These are phyloP conservation scores for Nigrospora oryzae DNA, from an alignment of 2,329 filamentous ascomycete genomes.

Conservation along the genomic window DNA sequence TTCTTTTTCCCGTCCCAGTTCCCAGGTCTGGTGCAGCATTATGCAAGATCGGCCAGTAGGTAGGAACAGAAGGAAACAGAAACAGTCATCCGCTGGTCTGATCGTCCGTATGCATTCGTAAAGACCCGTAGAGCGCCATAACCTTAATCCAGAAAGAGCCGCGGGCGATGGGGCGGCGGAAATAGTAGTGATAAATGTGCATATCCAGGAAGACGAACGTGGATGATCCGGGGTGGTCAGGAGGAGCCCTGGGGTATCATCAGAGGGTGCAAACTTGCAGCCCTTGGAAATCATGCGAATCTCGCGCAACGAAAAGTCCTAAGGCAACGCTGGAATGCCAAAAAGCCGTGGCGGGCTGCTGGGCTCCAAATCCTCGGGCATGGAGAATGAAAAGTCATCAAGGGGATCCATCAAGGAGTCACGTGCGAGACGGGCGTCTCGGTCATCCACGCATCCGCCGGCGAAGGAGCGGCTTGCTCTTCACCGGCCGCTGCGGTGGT, in stretches of 20 bases:
- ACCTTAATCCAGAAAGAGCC: not conserved
- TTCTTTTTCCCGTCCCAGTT: conserved; percentile 19
- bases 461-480: not conserved
- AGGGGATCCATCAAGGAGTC: conserved; percentile 6
- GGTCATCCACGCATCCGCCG: not conserved
- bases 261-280: conserved; percentile 24
- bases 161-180: not conserved
- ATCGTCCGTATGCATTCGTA: conserved; percentile 20
- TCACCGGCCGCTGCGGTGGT: conserved; percentile 12
- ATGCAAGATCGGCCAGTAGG: conserved; percentile 15
- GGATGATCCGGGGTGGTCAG: conserved; percentile 2
- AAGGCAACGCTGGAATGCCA: conserved; percentile 16
- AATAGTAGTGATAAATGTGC: conserved; percentile 3
- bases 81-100: conserved; percentile 16
- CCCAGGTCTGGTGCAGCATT: conserved; percentile 17
- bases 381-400: conserved; percentile 19
- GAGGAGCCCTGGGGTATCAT: conserved; percentile 13
- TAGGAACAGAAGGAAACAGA: conserved; percentile 15
- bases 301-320: conserved; percentile 22
- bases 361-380: conserved; percentile 18
- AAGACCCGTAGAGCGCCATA: conserved; percentile 9
- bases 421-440: conserved; percentile 15
- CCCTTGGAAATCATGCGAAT: conserved; percentile 19
- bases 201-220: conserved; percentile 9
- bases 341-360: conserved; percentile 13